phyloP scores from a whole-genome alignment of 495 filamentous ascomycete genomes.

The Immersiella caudata region DNA sequence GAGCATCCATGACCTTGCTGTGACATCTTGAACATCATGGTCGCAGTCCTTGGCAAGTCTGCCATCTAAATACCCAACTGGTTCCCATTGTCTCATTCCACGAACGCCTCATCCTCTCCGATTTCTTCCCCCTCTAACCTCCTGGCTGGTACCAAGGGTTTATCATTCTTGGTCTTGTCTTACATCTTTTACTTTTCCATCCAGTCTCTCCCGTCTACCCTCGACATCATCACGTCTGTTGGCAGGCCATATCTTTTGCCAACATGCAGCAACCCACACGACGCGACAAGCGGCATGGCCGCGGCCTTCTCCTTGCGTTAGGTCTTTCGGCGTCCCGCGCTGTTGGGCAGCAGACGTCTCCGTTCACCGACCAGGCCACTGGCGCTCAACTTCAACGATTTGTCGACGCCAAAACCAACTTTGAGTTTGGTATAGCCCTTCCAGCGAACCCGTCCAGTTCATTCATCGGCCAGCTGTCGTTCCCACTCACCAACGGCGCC shows the following conservation, averaged over 20 bases:
- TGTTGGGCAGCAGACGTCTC: slow-evolving; percentile 24
- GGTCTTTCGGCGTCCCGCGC: slow-evolving; percentile 8
- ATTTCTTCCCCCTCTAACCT: not conserved
- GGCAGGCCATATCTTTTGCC: not conserved
- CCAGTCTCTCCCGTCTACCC: not conserved
- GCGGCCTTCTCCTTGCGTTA: slow-evolving; percentile 1
- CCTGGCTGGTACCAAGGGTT: not conserved
- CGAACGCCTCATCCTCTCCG: not conserved
- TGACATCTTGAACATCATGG: not conserved
- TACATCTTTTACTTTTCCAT: not conserved
- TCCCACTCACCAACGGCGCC: slow-evolving; percentile 26
- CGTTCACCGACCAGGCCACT: slow-evolving; percentile 32
- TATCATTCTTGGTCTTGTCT: not conserved
- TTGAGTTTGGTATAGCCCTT: slow-evolving; percentile 35
- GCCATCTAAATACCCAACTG: not conserved
- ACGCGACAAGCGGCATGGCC: not conserved
- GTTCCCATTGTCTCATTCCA: not conserved
- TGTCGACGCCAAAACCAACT: slow-evolving; percentile 29
- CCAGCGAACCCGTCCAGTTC: slow-evolving; percentile 24
- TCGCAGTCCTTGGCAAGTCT: not conserved
- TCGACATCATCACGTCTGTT: not conserved
- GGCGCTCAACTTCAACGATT: slow-evolving; percentile 37
- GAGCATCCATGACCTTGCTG: not conserved
- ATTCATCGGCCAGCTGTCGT: slow-evolving; percentile 38
- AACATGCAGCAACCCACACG: not conserved